Percentiles rank a stretch among this genome's conserved stretches.
These are phyloP conservation scores for Neurospora tetrasperma DNA, from an alignment of 495 filamentous ascomycete genomes.

Conservation along the genomic window DNA sequence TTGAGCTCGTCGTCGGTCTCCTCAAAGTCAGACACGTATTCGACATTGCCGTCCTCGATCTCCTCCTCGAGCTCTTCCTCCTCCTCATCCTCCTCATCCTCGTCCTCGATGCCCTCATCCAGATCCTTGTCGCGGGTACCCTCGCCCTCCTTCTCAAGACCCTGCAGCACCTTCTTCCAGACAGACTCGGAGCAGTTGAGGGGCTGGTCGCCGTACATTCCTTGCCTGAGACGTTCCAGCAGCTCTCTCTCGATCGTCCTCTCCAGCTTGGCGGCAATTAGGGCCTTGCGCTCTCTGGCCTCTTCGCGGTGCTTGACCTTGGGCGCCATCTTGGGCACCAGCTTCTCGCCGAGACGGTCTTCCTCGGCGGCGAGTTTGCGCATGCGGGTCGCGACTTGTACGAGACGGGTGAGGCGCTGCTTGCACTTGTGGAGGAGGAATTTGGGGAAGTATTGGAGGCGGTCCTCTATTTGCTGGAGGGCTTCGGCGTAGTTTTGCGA, in stretches of 20 bases:
- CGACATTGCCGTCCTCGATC: constrained; percentile 68
- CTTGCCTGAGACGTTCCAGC: constrained; percentile 80
- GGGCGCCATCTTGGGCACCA: constrained; percentile 84
- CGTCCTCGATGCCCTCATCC: constrained; percentile 75
- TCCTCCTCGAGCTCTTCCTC: constrained; percentile 55
- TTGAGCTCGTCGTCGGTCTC: constrained; percentile 44
- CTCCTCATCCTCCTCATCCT: constrained; percentile 59
- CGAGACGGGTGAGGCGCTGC: constrained; percentile 86
- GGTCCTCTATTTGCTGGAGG: constrained; percentile 71
- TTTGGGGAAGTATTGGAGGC: constrained; percentile 92
- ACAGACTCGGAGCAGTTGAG: constrained; percentile 88
- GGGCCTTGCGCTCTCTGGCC: constrained; percentile 85
- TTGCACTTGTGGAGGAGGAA: constrained; percentile 96
- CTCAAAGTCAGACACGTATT: constrained; percentile 64
- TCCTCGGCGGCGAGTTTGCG: constrained; percentile 77
- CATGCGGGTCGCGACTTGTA: constrained; percentile 85
- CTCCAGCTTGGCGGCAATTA: constrained; percentile 91
- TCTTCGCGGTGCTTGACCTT: constrained; percentile 85
- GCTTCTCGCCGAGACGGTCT: constrained; percentile 75
- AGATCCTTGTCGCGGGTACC: constrained; percentile 77
- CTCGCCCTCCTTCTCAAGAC: constrained; percentile 77
- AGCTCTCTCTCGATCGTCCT: constrained; percentile 91
- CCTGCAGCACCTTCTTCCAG: constrained; percentile 95
- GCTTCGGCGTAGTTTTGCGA: constrained; percentile 85
- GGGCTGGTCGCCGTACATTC: constrained; percentile 89